Base-by-base conservation (phyloP, 2,329 filamentous ascomycete genomes). In the Pseudocercospora eumusae region DNA sequence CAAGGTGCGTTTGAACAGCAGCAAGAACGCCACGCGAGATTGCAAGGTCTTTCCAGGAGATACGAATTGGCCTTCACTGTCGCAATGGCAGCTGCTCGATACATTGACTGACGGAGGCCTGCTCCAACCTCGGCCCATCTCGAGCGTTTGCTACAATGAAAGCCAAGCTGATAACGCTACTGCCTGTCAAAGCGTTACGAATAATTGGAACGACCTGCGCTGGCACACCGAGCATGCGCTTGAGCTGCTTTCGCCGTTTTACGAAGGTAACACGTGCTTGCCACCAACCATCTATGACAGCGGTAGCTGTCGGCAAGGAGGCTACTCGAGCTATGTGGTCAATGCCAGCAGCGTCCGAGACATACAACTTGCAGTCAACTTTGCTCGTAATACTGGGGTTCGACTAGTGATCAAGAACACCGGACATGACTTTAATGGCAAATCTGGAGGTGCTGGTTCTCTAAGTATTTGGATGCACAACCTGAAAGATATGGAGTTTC, bases 371-470 rank as follows among this genome's bases (percentile, higher is more conserved):
- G 66, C 64, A 8, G 69, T 75, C 60, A 64, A 69, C 4, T 83
- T 85, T 60, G 82, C 81, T 10, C 13, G 42, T 4, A 54, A 50
- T 2, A 47, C 31, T 23, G 54, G 47, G 7, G 47, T 62, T 8
- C 47, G 60, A 8, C 21, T 62, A 11, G 50, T 56, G 10, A 44
- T 62, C 40, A 31, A 36, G 31, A 62, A 62, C 15, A 62, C 60
- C 4, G 60, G 60, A 4, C 56, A 59, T 28, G 60, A 62, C 52
- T 73, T 72, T 63, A 76, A 82, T 33, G 87, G 86, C 40, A 83
- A 83, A 44, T 86, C 83, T 0, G 86, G 85, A 0, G 87, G 87
- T 15, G 82, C 81, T 25, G 86, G 86, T 1, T 79, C 82, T 0
- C 71, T 87, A 3, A 78, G 80, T 4, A 75, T 87, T 57, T 86